Evolutionary conservation across 805 yeast genomes (phyloP).

Genomic region (Wickerhamomyces silvicola): DNA sequence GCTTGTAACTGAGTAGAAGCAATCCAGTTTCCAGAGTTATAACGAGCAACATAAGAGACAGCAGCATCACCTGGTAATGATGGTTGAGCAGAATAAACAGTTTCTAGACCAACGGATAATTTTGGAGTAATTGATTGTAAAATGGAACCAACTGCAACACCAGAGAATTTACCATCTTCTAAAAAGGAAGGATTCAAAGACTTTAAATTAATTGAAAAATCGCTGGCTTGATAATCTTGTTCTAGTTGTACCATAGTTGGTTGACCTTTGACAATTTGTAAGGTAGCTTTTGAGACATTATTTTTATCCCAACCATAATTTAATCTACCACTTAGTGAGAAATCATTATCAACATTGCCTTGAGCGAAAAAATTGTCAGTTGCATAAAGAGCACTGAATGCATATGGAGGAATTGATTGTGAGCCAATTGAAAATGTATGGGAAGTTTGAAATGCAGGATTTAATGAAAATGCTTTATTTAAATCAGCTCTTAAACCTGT

Average conservation of each 20-base stretch:
- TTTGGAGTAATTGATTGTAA: conserved; percentile 83
- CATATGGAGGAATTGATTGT: conserved; percentile 79
- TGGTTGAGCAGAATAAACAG: conserved; percentile 76
- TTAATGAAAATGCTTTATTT: conserved; percentile 82
- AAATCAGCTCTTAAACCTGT: conserved; percentile 96
- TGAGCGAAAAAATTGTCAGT: conserved; percentile 80
- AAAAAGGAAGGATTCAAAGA: conserved; percentile 81
- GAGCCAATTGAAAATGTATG: conserved; percentile 91
- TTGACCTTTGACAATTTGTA: conserved; percentile 84
- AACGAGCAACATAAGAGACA: conserved; percentile 84
- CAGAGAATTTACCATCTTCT: conserved; percentile 65
- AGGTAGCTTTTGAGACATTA: conserved; percentile 73
- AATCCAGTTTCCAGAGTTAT: conserved; percentile 83
- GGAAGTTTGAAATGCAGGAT: conserved; percentile 94
- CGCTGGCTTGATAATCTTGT: conserved; percentile 89
- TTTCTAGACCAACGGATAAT: conserved; percentile 85
- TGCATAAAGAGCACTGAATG: conserved; percentile 85
- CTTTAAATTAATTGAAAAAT: conserved; percentile 84
- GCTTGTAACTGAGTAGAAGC: conserved; percentile 92
- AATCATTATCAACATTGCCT: conserved; percentile 86
- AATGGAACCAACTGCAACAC: conserved; percentile 87
- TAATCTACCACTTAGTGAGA: conserved; percentile 78
- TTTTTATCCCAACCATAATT: conserved; percentile 85
- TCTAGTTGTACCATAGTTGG: conserved; percentile 93
- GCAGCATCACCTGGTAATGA: conserved; percentile 85